phyloP scores from a whole-genome alignment of 1,284 basidiomycete genomes.

The Lentinula novae-zelandiae region DNA sequence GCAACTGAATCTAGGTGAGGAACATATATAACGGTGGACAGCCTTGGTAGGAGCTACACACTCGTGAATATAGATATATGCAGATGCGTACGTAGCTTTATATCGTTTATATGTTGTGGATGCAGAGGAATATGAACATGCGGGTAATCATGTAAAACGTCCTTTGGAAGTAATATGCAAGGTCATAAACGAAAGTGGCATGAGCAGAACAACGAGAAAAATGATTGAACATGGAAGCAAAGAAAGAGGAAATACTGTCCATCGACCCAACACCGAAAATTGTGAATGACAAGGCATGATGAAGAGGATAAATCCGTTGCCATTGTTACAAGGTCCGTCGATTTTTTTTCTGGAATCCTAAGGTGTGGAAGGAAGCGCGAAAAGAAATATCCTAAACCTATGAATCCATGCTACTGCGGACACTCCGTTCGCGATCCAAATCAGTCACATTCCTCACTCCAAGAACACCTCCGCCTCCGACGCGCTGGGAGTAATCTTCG shows the following conservation, averaged over 20 bases:
- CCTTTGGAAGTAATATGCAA: neutral
- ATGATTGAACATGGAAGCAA: neutral
- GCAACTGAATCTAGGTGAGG: neutral
- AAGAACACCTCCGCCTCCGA: neutral
- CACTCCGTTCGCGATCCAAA: neutral
- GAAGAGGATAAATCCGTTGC: neutral
- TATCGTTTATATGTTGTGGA: neutral
- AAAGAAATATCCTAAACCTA: neutral
- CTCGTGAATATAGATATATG: neutral
- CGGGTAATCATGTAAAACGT: neutral
- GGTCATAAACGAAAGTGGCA: neutral
- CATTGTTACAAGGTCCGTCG: neutral
- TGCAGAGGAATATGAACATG: neutral
- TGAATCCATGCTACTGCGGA: constrained; percentile 5
- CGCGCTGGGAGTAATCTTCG: constrained; percentile 10
- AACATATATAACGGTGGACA: neutral
- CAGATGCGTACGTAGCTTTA: neutral
- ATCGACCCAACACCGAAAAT: neutral
- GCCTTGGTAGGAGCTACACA: neutral
- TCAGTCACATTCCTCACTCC: constrained; percentile 19
- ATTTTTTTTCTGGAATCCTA: neutral
- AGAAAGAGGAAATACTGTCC: neutral
- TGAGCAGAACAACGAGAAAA: neutral
- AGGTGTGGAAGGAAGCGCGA: neutral
- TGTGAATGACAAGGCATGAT: neutral